phyloP scores from a whole-genome alignment of 179 eudicot species.

The Silene coronaria region DNA sequence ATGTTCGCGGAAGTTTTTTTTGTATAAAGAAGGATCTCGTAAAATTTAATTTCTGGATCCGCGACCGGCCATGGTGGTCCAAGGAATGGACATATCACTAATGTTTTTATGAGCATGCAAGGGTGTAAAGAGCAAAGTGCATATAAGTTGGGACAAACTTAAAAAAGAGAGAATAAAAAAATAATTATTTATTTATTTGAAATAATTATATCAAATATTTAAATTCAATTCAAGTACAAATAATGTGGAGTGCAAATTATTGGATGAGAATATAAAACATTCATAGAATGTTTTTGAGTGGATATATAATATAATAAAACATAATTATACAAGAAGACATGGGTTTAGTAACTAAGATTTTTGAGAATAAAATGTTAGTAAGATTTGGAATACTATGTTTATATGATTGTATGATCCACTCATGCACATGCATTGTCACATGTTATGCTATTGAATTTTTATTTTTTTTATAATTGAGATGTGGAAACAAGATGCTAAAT shows the following conservation, averaged over 20 bases:
- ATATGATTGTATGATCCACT: neutral
- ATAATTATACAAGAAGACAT: conserved; percentile 6
- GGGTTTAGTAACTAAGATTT: conserved; percentile 10
- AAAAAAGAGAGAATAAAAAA: neutral
- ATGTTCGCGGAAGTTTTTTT: too few relatives aligned
- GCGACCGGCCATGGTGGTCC: conserved; percentile 9
- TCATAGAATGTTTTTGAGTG: neutral
- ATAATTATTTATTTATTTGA: too few relatives aligned
- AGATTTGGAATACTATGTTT: conserved; percentile 3
- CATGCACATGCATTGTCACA: conserved; percentile 6
- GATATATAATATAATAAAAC: neutral
- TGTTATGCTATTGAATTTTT: neutral
- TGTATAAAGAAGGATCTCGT: too few relatives aligned
- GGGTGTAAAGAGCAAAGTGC: conserved; percentile 23
- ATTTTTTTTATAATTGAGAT: neutral
- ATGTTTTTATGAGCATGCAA: conserved; percentile 17
- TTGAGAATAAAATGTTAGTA: neutral
- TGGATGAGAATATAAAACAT: neutral
- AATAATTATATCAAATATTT: neutral
- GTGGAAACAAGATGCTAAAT: neutral
- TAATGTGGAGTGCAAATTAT: neutral
- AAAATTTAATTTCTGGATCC: too few relatives aligned
- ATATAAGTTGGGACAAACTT: neutral
- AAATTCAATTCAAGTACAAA: neutral
- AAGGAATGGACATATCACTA: conserved; percentile 7